phyloP scores from a whole-genome alignment of 176 grass and related monocot species.

The Elaeis guineensis region DNA sequence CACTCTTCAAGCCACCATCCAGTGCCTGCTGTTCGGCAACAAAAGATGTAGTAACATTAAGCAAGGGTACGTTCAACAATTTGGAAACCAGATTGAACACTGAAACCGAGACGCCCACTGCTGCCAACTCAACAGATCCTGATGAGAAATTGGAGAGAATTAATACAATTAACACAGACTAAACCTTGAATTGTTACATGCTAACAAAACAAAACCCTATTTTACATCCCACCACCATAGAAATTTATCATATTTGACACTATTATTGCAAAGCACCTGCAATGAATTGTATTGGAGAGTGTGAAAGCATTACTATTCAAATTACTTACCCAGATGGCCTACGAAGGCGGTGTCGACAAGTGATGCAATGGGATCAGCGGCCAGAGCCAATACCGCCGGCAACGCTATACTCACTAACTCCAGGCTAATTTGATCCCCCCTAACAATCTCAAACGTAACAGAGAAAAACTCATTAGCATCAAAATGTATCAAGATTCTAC shows the following conservation, averaged over 20 bases:
- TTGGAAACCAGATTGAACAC: conserved; percentile 93
- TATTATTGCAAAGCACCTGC: too few relatives aligned
- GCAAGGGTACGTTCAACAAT: conserved; percentile 78
- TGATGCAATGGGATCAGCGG: conserved; percentile 48
- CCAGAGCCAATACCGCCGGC: conserved; percentile 50
- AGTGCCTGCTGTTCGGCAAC: conserved; percentile 83
- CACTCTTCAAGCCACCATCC: neutral
- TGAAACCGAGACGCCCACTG: conserved; percentile 68
- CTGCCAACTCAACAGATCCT: conserved; percentile 72
- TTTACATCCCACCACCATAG: too few relatives aligned
- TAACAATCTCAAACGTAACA: neutral
- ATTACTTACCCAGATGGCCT: conserved; percentile 41
- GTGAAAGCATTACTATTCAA: too few relatives aligned
- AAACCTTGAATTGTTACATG: too few relatives aligned
- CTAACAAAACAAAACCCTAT: too few relatives aligned
- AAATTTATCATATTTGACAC: too few relatives aligned
- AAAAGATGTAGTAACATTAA: conserved; percentile 88
- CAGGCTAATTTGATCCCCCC: conserved; percentile 24
- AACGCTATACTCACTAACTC: conserved; percentile 44
- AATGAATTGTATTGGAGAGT: too few relatives aligned
- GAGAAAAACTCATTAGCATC: too few relatives aligned
- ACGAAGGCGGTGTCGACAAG: conserved; percentile 73
- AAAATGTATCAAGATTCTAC: too few relatives aligned
- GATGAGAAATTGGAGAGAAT: conserved; percentile 1
- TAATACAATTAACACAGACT: too few relatives aligned